These are phyloP conservation scores for Coleophoma eucalyptorum DNA, from an alignment of 2,329 filamentous ascomycete species.

Conservation along the genomic window DNA sequence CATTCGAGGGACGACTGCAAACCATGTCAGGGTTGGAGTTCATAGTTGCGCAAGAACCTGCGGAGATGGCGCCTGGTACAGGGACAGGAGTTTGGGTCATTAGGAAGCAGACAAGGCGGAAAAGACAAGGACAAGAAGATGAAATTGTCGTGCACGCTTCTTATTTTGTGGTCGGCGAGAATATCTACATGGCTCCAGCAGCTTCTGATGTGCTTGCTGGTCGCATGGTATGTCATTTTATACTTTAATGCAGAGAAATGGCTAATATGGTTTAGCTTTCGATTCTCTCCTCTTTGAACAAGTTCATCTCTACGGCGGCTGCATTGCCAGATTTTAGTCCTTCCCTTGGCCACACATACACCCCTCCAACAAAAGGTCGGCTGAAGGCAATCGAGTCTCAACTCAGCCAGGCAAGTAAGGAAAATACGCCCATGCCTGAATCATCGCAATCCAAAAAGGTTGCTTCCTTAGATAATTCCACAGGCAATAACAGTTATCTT, in stretches of 20 bases:
- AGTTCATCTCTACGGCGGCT: conserved; percentile 26
- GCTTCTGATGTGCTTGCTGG: conserved; percentile 56
- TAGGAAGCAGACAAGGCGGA: conserved; percentile 61
- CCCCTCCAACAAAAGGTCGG: conserved; percentile 15
- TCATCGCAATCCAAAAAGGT: conserved; percentile 17
- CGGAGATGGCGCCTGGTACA: conserved; percentile 56
- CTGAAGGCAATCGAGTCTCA: conserved; percentile 16
- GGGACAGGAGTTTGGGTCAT: conserved; percentile 67
- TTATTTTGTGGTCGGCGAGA: conserved; percentile 63
- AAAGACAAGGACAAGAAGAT: conserved; percentile 50
- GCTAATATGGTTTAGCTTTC: conserved; percentile 8
- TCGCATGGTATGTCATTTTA: conserved; percentile 46
- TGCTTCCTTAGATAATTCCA: conserved; percentile 5
- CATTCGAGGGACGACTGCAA: conserved; percentile 58
- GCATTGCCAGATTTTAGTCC: conserved; percentile 40
- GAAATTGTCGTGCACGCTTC: conserved; percentile 55
- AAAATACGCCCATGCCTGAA: conserved; percentile 43
- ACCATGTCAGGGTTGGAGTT: conserved; percentile 67
- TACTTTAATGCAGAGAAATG: neutral
- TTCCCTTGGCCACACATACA: conserved; percentile 40
- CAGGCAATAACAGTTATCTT: conserved; percentile 19
- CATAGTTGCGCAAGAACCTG: conserved; percentile 61
- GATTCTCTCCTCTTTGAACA: conserved; percentile 25
- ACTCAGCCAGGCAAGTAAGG: conserved; percentile 22
- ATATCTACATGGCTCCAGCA: conserved; percentile 63